phyloP scores from a whole-genome alignment of 106 monocot genomes.

The Iris macrosiphon region DNA sequence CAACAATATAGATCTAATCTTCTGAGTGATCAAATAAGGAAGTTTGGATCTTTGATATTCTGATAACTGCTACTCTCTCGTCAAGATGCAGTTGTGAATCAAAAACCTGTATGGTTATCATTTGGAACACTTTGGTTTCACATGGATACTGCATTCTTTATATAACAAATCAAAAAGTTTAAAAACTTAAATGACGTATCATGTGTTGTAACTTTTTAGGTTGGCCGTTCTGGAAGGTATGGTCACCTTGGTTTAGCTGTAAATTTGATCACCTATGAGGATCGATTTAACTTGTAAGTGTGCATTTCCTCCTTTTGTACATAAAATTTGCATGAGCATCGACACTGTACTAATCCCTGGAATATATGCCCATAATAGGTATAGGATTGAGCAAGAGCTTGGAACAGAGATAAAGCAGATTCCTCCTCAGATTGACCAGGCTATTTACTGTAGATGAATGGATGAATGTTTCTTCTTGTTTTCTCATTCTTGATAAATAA shows the following conservation, averaged over 20 bases:
- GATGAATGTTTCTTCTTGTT: too few relatives aligned
- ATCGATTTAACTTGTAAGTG: slow-evolving; percentile 82
- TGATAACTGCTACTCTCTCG: too few relatives aligned
- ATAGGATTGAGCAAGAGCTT: slow-evolving; percentile 95
- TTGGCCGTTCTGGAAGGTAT: slow-evolving; percentile 90
- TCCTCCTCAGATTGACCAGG: slow-evolving; percentile 80
- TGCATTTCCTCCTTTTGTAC: too few relatives aligned
- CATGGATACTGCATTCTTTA: not conserved
- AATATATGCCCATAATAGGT: slow-evolving; percentile 24
- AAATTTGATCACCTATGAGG: slow-evolving; percentile 91
- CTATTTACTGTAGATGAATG: slow-evolving; percentile 88
- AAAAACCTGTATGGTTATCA: not conserved
- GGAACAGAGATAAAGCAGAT: slow-evolving; percentile 96
- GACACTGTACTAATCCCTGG: not conserved
- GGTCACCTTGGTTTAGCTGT: slow-evolving; percentile 95
- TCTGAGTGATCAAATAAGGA: too few relatives aligned
- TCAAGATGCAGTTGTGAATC: too few relatives aligned
- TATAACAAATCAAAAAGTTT: too few relatives aligned
- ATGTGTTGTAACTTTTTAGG: slow-evolving; percentile 23
- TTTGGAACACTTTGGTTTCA: too few relatives aligned
- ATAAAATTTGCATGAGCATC: too few relatives aligned
- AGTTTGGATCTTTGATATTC: too few relatives aligned
- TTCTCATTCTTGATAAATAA: too few relatives aligned
- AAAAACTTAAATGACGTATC: too few relatives aligned
- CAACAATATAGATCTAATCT: too few relatives aligned